A percentile compares a stretch with the other conserved stretches of the same genome.
Conservation (phyloP, 352 stramenopile genomes). For the Pythium biforme region DNA sequence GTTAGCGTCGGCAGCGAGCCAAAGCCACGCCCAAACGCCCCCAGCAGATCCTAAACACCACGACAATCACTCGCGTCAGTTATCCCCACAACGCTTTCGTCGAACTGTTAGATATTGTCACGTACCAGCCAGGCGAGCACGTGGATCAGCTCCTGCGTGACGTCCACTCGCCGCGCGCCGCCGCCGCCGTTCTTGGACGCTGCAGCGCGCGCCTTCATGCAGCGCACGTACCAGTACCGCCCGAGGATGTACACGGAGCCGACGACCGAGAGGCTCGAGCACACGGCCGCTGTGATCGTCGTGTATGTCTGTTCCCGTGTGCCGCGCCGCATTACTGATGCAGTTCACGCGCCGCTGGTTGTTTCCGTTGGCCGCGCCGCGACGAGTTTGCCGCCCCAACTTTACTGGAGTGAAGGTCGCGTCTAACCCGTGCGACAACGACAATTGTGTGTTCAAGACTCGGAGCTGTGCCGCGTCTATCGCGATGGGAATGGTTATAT, state of each 20-base stretch:
- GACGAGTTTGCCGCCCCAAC: background rate
- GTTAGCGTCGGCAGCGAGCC: slow-evolving; percentile 62
- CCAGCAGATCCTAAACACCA: slow-evolving; percentile 55
- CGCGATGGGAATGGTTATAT: background rate
- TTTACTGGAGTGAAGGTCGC: slow-evolving; percentile 6
- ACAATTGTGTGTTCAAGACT: too few species aligned
- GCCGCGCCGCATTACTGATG: slow-evolving; percentile 3
- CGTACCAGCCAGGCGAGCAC: slow-evolving; percentile 75
- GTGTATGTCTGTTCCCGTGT: slow-evolving; percentile 10
- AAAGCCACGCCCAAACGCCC: slow-evolving; percentile 70
- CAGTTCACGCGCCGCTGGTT: too few species aligned
- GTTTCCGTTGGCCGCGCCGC: slow-evolving; percentile 4
- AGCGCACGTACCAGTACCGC: slow-evolving; percentile 73
- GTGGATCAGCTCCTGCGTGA: slow-evolving; percentile 85
- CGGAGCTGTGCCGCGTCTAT: background rate
- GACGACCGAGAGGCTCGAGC: slow-evolving; percentile 59
- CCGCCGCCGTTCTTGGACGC: background rate
- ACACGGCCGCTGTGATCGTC: slow-evolving; percentile 5
- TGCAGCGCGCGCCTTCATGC: slow-evolving; percentile 35
- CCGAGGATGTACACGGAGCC: slow-evolving; percentile 82
- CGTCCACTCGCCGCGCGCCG: slow-evolving; percentile 45
- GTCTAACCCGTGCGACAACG: too few species aligned
- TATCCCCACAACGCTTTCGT: too few species aligned
- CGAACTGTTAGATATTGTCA: background rate
- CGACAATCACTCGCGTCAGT: background rate